Base-by-base conservation (phyloP, 2,329 filamentous ascomycete species). In the Mycosphaerella arachidis region DNA sequence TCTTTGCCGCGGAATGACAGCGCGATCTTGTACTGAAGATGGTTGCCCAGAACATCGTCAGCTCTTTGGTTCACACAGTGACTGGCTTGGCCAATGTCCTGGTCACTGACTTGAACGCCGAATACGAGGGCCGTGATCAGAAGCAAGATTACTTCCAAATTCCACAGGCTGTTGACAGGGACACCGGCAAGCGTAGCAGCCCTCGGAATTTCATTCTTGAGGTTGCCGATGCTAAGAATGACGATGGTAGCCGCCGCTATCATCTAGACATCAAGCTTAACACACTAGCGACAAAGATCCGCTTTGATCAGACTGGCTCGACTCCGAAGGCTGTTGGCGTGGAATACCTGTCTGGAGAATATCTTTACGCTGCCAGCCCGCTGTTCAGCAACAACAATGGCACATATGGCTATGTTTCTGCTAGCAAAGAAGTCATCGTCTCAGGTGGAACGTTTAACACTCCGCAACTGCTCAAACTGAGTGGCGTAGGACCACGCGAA, bases 201-300 rank as follows among this genome's bases (percentile, higher is more conserved):
- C 75, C 82, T 3, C 80, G 84, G 31, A 81, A 86, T 57, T 82
- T 85, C 55, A 74, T 88, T 53, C 67, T 84, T 63, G 70, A 77
- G 53, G 76, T 79, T 12, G 76, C 77, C n/a, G 78, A 81, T 62
- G 80, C 79, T 6, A 75, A 75, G 61, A 78, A 80, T 67, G 59
- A 66, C 2, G 76, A 84, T 60, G 83, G 83, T 31, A 77, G 75
- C 45, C 79, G 80, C 68, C 80, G 74, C 63, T 86, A 85, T 68
- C 81, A 79, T 48, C 79, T 87, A 1, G 82, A 85, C 60, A 76
- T 87, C 56, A 76, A 78, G 50, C 77, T 81, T 2, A 88, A 88
- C 74, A 84, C 81, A 37, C 75, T 89, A 52, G 89, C 84, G 62
- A 86, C 87, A 55, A 87, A 86, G 71, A 74, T 91, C 71, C 77